A percentile compares a stretch with the other conserved stretches of the same genome.
Evolutionary conservation across 2,329 filamentous ascomycete species (phyloP).

Genomic region (Trichoderma simmonsii): DNA sequence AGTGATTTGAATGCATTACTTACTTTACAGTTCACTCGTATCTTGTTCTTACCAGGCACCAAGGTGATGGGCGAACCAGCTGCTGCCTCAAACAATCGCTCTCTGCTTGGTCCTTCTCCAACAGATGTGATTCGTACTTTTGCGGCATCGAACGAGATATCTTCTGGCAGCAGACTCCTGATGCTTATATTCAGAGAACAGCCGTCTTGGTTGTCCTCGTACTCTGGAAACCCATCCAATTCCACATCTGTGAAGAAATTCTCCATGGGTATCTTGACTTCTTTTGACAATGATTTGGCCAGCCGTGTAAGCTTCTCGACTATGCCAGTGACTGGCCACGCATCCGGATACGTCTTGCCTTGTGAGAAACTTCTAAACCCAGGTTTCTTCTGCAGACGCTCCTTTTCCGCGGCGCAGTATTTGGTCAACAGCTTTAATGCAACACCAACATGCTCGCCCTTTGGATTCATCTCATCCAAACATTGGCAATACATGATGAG

Average conservation of each 20-base stretch:
- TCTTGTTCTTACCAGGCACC: slow-evolving; percentile 48
- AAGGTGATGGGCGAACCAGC: slow-evolving; percentile 26
- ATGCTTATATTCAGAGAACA: slow-evolving; percentile 69
- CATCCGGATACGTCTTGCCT: slow-evolving; percentile 26
- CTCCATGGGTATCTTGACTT: slow-evolving; percentile 64
- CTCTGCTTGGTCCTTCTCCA: slow-evolving; percentile 55
- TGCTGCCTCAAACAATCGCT: slow-evolving; percentile 43
- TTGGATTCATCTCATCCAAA: slow-evolving; percentile 69
- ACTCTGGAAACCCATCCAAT: slow-evolving; percentile 65
- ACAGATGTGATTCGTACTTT: slow-evolving; percentile 61
- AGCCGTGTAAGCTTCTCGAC: slow-evolving; percentile 47
- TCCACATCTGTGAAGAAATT: slow-evolving; percentile 71
- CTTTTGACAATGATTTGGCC: slow-evolving; percentile 47
- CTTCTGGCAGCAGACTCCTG: slow-evolving; percentile 68
- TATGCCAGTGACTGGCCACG: slow-evolving; percentile 44
- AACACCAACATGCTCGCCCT: slow-evolving; percentile 75
- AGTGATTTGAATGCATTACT: slow-evolving; percentile 22
- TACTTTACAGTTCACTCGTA: slow-evolving; percentile 37
- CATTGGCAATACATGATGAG: slow-evolving; percentile 83
- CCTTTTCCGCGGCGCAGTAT: slow-evolving; percentile 54
- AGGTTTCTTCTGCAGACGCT: slow-evolving; percentile 41
- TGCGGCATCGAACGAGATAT: slow-evolving; percentile 62
- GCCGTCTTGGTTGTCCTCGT: slow-evolving; percentile 69
- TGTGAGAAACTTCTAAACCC: slow-evolving; percentile 21
- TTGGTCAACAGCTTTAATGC: slow-evolving; percentile 72